Base-by-base conservation (phyloP, 441 rosid species). In the Populus hybrid region DNA sequence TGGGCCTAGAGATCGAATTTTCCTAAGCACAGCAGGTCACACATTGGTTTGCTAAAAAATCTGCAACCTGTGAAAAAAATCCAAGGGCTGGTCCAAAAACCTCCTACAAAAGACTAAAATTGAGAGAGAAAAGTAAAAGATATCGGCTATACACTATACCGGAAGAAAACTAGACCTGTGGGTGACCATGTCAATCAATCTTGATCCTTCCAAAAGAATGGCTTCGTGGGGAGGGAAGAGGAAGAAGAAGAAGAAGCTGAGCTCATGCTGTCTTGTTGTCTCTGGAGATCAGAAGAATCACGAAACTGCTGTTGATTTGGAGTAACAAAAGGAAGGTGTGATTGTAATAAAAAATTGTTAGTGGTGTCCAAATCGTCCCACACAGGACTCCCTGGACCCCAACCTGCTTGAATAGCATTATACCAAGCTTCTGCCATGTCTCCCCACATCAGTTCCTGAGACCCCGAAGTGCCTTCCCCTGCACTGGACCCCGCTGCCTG, bases 351-450 rank as follows among this genome's bases (percentile, higher is more conserved):
- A 42, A 89, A 82, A 79, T 86, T 85, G 83, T 86, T 84, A 40
- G 76, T 76, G 34, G 87, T 71, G 69, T 93, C 99, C 78, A 95
- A 80, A 84, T 95, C 95, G 83, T 95, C 99, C 99, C 99, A 95
- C 1, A 95, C 92, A 11, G 99, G 85, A 81, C 97, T 95, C 28
- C 90, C 99, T 20, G 97, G 98, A 53, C 95, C 98, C 98, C 98
- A 95, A 70, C 91, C 97, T 32, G 86, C 87, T 16, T 92, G 94
- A 77, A 93, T 90, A 59, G 97, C 88, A 88, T 88, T 89, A 85
- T 89, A 85, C 98, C 99, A 95, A 68, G 88, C 91, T 66, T 90
- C 97, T 23, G 88, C 88, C 94, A 91, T 88, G 1, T 85, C 98
- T 82, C 91, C 90, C 97, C 97, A 94, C 6, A 64, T 87, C 69